A percentile compares a stretch with the other conserved stretches of the same genome.
Conservation (phyloP, 176 grass and related monocot species). For the sorghum (Sorghum bicolor) region Sorghum_bicolor_NCBIv3 NC_012875.2:50873501-50874000, state of each 20-base stretch:
- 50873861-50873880: constrained; percentile 82
- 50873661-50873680: constrained; percentile 93
- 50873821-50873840: constrained; percentile 88
- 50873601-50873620: constrained; percentile 95
- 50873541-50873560: constrained; percentile 18
- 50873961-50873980: neutral
- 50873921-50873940: neutral
- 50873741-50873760: neutral
- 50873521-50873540: neutral
- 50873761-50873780: neutral
- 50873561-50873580: constrained; percentile 60
- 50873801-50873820: constrained; percentile 96
- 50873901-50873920: neutral
- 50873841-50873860: constrained; percentile 98
- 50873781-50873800: constrained; percentile 51
- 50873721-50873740: neutral
- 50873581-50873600: constrained; percentile 61
- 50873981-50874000: neutral
- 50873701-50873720: neutral
- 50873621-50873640: constrained; percentile 84
- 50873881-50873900: constrained; percentile 40
- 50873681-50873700: constrained; percentile 65
- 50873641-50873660: constrained; percentile 93
- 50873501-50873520: neutral
- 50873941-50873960: neutral